These are phyloP conservation scores for Monilinia fructigena DNA, from an alignment of 2,329 filamentous ascomycete genomes.

Conservation along the genomic window DNA sequence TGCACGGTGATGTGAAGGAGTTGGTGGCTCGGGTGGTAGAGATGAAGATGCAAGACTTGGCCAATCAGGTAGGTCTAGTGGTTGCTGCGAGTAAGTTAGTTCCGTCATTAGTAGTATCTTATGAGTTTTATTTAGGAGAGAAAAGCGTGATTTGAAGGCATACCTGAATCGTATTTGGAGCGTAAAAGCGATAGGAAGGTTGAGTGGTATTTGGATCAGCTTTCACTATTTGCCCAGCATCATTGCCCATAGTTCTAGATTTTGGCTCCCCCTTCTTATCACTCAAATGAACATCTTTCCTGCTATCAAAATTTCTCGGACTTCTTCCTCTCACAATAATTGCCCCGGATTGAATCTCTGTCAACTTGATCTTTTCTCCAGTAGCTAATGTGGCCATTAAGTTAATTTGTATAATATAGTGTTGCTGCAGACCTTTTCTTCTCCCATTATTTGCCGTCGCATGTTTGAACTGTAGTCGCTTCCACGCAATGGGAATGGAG, in stretches of 20 bases:
- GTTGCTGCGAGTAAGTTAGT: constrained; percentile 28
- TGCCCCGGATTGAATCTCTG: constrained; percentile 85
- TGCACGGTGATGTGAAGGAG: constrained; percentile 26
- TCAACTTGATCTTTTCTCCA: constrained; percentile 67
- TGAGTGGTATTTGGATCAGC: constrained; percentile 34
- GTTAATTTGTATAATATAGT: constrained; percentile 86
- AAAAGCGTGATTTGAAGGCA: background rate
- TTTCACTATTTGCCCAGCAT: constrained; percentile 31
- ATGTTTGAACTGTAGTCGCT: constrained; percentile 90
- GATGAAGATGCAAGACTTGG: constrained; percentile 23
- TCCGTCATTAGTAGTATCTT: background rate
- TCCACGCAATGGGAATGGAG: constrained; percentile 86
- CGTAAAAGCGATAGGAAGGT: constrained; percentile 36
- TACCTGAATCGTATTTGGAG: constrained; percentile 36
- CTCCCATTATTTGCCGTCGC: constrained; percentile 95
- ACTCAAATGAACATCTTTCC: constrained; percentile 74
- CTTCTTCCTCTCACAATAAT: constrained; percentile 93
- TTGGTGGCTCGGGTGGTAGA: constrained; percentile 25
- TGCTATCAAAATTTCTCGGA: constrained; percentile 88
- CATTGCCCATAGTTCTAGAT: constrained; percentile 32
- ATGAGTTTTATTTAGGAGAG: background rate
- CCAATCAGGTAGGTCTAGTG: constrained; percentile 38
- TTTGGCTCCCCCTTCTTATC: constrained; percentile 38
- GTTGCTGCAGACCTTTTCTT: constrained; percentile 90
- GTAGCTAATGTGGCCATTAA: constrained; percentile 71